Conservation (phyloP, 169 alveolate species). For the Plasmodium sp. region DNA sequence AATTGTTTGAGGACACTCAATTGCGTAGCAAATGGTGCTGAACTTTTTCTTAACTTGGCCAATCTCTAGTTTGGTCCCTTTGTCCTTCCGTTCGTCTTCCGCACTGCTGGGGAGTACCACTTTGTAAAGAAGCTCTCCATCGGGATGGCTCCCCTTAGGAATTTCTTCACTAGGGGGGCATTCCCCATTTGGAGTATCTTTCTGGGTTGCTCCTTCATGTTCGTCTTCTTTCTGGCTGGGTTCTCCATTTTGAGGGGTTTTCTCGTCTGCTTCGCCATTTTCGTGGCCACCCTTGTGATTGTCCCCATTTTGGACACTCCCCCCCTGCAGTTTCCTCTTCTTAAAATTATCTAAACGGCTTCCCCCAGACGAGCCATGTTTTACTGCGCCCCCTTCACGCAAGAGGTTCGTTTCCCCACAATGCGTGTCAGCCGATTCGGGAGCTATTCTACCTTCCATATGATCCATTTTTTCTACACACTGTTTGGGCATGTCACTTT, state of each 20-base stretch:
- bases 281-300: neutral
- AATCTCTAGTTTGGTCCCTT: neutral
- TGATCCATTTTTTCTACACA: neutral
- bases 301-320: neutral
- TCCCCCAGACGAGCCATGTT: neutral
- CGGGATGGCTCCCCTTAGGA: neutral
- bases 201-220: neutral
- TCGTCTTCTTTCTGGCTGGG: neutral
- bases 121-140: neutral
- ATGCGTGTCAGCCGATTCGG: neutral
- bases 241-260: neutral
- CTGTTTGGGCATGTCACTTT: neutral
- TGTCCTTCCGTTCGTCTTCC: neutral
- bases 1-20: slow-evolving; percentile 79
- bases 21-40: slow-evolving; percentile 58
- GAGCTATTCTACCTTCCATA: neutral
- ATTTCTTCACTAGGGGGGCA: neutral
- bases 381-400: neutral
- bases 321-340: neutral
- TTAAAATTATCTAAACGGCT: neutral
- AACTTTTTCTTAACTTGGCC: neutral
- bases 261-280: neutral
- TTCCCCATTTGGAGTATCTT: neutral
- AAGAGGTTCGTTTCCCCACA: neutral
- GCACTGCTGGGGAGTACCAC: neutral